Conservation (phyloP, 2,329 filamentous ascomycete genomes). For the Gaeumannomyces sp. region DNA sequence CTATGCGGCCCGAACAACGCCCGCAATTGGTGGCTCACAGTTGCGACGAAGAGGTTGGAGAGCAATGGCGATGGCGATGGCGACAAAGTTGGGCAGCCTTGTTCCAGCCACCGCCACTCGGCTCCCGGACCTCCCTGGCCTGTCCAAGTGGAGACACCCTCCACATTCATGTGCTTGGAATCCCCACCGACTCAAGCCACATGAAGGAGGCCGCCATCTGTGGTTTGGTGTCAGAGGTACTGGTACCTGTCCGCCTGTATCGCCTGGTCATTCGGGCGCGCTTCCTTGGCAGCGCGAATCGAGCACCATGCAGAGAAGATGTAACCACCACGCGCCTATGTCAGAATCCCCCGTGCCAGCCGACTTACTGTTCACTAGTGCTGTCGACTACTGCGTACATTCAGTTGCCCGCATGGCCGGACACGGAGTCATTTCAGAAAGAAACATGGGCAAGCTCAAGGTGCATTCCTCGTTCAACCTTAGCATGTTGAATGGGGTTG, state of each 20-base stretch:
- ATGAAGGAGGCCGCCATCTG: background rate
- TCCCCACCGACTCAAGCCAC: background rate
- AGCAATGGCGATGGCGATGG: background rate
- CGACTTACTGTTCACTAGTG: background rate
- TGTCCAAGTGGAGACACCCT: background rate
- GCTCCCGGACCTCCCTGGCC: background rate
- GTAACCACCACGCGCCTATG: too few relatives aligned
- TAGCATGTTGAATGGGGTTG: too few relatives aligned
- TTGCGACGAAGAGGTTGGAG: background rate
- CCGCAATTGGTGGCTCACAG: background rate
- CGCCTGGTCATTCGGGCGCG: too few relatives aligned
- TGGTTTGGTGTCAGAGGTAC: too few relatives aligned
- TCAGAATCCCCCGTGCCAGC: too few relatives aligned
- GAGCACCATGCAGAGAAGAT: too few relatives aligned
- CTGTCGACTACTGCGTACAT: background rate
- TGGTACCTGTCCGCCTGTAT: too few relatives aligned
- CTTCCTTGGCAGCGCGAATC: too few relatives aligned
- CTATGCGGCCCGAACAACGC: background rate
- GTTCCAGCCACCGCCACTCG: background rate
- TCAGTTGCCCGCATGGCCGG: background rate
- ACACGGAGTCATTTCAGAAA: background rate
- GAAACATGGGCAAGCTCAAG: background rate
- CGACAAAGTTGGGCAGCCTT: constrained; percentile 1
- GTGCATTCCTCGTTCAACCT: too few relatives aligned
- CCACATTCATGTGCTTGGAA: background rate